phyloP scores from a whole-genome alignment of 2,329 filamentous ascomycete species.

The Neophaeococcomyces aloes region DNA sequence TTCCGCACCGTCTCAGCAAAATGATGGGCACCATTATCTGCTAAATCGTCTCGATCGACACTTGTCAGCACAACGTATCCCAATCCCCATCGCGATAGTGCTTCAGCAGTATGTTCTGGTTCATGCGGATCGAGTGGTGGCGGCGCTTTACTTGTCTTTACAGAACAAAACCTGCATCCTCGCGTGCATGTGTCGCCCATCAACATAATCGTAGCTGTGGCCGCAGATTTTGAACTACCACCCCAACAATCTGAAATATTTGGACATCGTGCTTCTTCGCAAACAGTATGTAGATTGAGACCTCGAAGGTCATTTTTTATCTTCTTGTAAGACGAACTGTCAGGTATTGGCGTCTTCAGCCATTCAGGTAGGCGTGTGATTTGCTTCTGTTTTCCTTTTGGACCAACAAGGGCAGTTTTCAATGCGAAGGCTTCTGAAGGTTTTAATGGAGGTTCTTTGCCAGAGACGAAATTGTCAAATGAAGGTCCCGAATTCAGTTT shows the following conservation, averaged over 20 bases:
- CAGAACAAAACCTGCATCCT: slow-evolving; percentile 91
- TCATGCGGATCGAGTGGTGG: slow-evolving; percentile 88
- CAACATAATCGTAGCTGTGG: slow-evolving; percentile 96
- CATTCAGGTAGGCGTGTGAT: slow-evolving; percentile 74
- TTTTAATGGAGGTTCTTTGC: slow-evolving; percentile 32
- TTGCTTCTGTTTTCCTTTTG: slow-evolving; percentile 51
- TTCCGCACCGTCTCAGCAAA: slow-evolving; percentile 89
- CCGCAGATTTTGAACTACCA: slow-evolving; percentile 72
- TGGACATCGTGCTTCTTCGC: slow-evolving; percentile 92
- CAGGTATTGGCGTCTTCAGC: slow-evolving; percentile 92
- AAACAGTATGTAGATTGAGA: slow-evolving; percentile 85
- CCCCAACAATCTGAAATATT: slow-evolving; percentile 99
- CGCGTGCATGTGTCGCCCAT: slow-evolving; percentile 98
- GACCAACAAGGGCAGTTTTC: slow-evolving; percentile 51
- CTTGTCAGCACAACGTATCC: slow-evolving; percentile 92
- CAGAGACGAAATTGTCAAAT: slow-evolving; percentile 52
- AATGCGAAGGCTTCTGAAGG: slow-evolving; percentile 47
- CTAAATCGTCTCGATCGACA: slow-evolving; percentile 86
- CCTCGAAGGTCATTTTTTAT: slow-evolving; percentile 91
- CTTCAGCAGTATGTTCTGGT: slow-evolving; percentile 92
- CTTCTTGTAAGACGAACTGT: slow-evolving; percentile 77
- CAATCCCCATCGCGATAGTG: slow-evolving; percentile 80
- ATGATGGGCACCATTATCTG: slow-evolving; percentile 77
- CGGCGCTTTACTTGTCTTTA: slow-evolving; percentile 70
- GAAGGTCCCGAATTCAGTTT: slow-evolving; percentile 55